Conservation (phyloP, 495 filamentous ascomycete genomes). For the Penicillium lagena region DNA sequence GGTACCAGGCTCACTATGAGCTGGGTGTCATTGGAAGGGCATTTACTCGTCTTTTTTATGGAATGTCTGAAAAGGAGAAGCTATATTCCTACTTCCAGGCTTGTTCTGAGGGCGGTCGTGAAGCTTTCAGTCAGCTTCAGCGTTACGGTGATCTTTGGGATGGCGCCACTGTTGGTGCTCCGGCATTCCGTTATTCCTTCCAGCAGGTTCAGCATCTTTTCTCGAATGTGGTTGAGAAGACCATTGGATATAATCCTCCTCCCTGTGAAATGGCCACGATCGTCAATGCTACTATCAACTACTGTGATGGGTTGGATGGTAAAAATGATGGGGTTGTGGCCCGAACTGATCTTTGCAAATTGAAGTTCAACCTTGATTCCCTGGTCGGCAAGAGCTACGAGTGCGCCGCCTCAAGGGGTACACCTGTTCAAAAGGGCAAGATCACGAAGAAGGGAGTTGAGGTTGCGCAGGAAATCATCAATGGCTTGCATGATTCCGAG, state of each 20-base stretch:
- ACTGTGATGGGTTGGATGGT: constrained; percentile 37
- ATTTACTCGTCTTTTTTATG: no score
- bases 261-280: constrained; percentile 35
- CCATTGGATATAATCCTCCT: constrained; percentile 27
- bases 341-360: constrained; percentile 33
- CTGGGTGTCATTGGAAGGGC: no score
- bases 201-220: constrained; percentile 35
- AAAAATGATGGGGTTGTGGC: constrained; percentile 33
- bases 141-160: no score
- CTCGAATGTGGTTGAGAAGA: constrained; percentile 28
- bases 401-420: constrained; percentile 19
- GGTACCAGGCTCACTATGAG: no score
- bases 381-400: constrained; percentile 30
- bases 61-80: no score
- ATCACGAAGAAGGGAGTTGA: not conserved
- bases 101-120: no score
- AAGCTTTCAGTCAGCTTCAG: no score
- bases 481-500: not conserved
- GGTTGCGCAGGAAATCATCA: not conserved
- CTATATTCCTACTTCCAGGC: no score
- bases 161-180: constrained; percentile 30
- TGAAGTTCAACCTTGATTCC: constrained; percentile 24
- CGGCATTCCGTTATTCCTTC: constrained; percentile 32
- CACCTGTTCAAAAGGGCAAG: not conserved
- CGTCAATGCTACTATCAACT: constrained; percentile 28